These are phyloP conservation scores for Kuraishia borneana DNA, from an alignment of 805 yeast species.

Conservation along the genomic window DNA sequence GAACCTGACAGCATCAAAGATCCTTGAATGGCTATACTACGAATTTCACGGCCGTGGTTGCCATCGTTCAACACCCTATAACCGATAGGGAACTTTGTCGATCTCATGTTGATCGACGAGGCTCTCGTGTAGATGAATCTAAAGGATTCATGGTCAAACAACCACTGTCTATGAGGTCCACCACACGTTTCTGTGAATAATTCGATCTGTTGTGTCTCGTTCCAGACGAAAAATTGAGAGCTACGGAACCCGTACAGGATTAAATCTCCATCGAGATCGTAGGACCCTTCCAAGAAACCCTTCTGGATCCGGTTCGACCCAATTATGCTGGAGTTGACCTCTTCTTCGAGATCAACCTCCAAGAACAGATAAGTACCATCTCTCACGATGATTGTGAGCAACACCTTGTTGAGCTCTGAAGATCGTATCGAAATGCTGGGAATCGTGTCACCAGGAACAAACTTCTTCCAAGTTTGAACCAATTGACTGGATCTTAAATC, in stretches of 20 bases:
- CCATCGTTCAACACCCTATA: constrained; percentile 39
- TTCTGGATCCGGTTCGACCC: constrained; percentile 50
- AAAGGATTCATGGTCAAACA: constrained; percentile 15
- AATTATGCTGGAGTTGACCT: constrained; percentile 4
- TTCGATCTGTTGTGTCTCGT: constrained; percentile 68
- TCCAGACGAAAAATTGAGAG: constrained; percentile 67
- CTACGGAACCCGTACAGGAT: constrained; percentile 77
- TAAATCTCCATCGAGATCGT: constrained; percentile 30
- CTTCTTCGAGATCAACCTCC: constrained; percentile 8
- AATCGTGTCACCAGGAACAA: constrained; percentile 58
- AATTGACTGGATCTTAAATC: constrained; percentile 17
- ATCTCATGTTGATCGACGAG: constrained; percentile 30
- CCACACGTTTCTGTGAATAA: constrained; percentile 69
- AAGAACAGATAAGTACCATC: constrained; percentile 53
- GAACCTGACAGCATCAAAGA: constrained; percentile 63
- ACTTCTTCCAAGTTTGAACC: constrained; percentile 28
- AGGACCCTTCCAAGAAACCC: constrained; percentile 77
- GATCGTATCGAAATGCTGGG: constrained; percentile 37
- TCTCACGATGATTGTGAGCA: constrained; percentile 40
- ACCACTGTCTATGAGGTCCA: constrained; percentile 85
- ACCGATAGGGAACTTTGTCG: constrained; percentile 11
- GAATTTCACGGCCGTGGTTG: constrained; percentile 84
- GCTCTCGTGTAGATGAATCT: constrained; percentile 52
- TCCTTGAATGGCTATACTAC: constrained; percentile 55
- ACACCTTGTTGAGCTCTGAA: constrained; percentile 8